phyloP scores from a whole-genome alignment of 1,284 basidiomycete genomes.

The Trichosporon faecale region DNA sequence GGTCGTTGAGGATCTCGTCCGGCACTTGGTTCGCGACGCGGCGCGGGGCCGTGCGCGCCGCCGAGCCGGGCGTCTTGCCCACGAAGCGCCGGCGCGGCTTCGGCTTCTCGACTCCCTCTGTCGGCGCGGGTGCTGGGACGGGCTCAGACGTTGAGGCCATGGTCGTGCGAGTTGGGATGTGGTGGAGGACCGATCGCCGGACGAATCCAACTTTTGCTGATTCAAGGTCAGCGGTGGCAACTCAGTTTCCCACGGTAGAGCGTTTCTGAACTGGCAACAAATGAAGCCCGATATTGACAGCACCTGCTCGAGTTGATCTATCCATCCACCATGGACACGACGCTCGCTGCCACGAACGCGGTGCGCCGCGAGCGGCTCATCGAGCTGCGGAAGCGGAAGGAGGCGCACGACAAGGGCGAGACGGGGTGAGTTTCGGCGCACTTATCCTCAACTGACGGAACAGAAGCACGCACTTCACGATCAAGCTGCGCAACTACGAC shows the following conservation, averaged over 20 bases:
- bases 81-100: constrained; percentile 47
- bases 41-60: constrained; percentile 29
- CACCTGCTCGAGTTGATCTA: no score
- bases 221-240: constrained; percentile 12
- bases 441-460: not conserved
- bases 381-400: constrained; percentile 74
- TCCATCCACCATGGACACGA: constrained; percentile 57
- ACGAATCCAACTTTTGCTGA: constrained; percentile 22
- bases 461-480: constrained; percentile 57
- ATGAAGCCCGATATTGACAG: not conserved
- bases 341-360: constrained; percentile 76
- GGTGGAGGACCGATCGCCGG: constrained; percentile 1
- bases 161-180: not conserved
- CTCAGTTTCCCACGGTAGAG: constrained; percentile 32
- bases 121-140: constrained; percentile 26
- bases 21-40: constrained; percentile 51
- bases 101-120: constrained; percentile 36
- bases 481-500: constrained; percentile 81
- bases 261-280: constrained; percentile 7
- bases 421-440: constrained; percentile 17
- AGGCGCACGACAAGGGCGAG: constrained; percentile 56
- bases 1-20: constrained; percentile 52
- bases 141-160: constrained; percentile 26
- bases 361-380: constrained; percentile 80
- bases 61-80: constrained; percentile 28